These are phyloP conservation scores for Linum lewisii DNA, from an alignment of 345 rosid genomes.

Conservation along the genomic window DNA sequence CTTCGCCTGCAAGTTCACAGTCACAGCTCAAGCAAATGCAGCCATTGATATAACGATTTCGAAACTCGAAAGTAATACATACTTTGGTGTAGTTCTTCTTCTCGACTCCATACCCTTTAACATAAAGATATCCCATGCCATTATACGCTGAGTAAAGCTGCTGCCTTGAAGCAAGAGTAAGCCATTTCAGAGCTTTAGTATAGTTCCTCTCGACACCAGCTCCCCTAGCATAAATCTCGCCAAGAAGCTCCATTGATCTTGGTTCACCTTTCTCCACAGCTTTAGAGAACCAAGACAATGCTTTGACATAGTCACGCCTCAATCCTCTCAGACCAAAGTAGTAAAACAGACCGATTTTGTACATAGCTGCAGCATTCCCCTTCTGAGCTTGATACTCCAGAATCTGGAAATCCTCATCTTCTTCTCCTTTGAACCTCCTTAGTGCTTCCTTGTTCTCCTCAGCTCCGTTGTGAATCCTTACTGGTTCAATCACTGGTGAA, in stretches of 20 bases:
- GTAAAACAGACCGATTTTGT: constrained; percentile 78
- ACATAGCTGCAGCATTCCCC: constrained; percentile 86
- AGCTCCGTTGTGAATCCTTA: constrained; percentile 85
- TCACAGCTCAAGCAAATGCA: not conserved
- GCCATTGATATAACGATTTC: not conserved
- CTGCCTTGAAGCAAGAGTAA: constrained; percentile 70
- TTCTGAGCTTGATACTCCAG: constrained; percentile 94
- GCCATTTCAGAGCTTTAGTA: constrained; percentile 90
- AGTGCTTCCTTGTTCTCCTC: constrained; percentile 94
- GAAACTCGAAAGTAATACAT: constrained; percentile 13
- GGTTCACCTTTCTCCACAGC: constrained; percentile 92
- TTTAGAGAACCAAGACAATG: constrained; percentile 76
- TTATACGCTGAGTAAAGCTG: constrained; percentile 83
- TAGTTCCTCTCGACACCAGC: constrained; percentile 97
- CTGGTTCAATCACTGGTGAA: constrained; percentile 74
- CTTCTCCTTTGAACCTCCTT: constrained; percentile 89
- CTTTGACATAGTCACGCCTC: constrained; percentile 81
- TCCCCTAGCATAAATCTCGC: constrained; percentile 96
- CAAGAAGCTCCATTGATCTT: constrained; percentile 90
- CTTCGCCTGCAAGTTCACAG: constrained; percentile 51
- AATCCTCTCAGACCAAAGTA: constrained; percentile 95
- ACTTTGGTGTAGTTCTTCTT: constrained; percentile 90
- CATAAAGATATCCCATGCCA: constrained; percentile 92
- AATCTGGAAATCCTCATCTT: constrained; percentile 95
- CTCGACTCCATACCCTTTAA: constrained; percentile 94